Evolutionary conservation across 139 green algal species (phyloP).

Genomic region (Yamagishiella unicocca): DNA sequence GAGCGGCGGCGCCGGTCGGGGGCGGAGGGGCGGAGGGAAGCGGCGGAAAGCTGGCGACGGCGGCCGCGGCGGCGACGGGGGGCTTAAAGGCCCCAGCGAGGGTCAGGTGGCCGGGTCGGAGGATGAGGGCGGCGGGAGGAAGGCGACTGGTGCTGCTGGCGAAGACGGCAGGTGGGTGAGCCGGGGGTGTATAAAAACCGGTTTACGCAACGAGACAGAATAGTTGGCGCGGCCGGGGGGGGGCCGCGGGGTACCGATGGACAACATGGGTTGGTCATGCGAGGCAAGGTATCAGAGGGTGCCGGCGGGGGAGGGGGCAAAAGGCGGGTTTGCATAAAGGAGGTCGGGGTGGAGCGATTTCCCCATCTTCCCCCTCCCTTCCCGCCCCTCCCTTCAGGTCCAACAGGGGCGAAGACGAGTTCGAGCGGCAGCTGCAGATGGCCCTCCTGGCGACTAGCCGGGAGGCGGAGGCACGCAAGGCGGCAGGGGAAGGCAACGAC

Average conservation of each 20-base stretch:
- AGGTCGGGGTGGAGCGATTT: too few relatives aligned
- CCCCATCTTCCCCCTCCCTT: too few relatives aligned
- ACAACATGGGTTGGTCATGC: too few relatives aligned
- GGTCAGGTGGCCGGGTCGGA: too few relatives aligned
- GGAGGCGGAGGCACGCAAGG: constrained; percentile 48
- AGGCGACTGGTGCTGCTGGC: not conserved
- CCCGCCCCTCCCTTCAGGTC: not conserved
- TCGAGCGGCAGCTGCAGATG: constrained; percentile 86
- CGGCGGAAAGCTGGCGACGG: not conserved
- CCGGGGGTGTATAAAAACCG: too few relatives aligned
- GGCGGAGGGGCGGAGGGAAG: not conserved
- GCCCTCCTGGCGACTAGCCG: constrained; percentile 78
- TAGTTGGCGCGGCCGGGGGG: too few relatives aligned
- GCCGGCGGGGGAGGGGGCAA: too few relatives aligned
- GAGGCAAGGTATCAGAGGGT: too few relatives aligned
- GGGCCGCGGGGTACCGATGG: too few relatives aligned
- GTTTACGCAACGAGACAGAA: too few relatives aligned
- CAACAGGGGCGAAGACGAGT: constrained; percentile 84
- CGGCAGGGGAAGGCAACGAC: not conserved
- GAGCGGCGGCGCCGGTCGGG: not conserved
- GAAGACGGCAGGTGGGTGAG: not conserved
- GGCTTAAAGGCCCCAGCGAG: too few relatives aligned
- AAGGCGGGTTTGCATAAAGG: too few relatives aligned
- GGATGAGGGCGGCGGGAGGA: not conserved
- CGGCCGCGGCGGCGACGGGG: not conserved